These are phyloP conservation scores for Pythium graminicola DNA, from an alignment of 352 stramenopile species.

Conservation along the genomic window DNA sequence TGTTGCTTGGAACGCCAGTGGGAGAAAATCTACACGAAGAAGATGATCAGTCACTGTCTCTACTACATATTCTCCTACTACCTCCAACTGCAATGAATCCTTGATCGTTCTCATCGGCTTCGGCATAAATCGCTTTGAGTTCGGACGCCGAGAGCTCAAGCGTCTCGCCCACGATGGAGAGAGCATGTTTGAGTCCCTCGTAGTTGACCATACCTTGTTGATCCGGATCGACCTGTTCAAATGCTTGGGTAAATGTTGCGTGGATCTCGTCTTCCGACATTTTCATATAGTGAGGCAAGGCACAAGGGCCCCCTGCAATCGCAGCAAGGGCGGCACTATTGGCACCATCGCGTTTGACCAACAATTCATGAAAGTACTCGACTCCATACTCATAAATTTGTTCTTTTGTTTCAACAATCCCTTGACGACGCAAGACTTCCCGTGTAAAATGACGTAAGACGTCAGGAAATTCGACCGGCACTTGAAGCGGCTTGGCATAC, in stretches of 20 bases:
- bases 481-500: slow-evolving; percentile 75
- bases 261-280: slow-evolving; percentile 53
- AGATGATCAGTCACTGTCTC: too few relatives aligned
- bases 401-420: slow-evolving; percentile 72
- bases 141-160: slow-evolving; percentile 54
- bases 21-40: slow-evolving; percentile 33
- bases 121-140: slow-evolving; percentile 50
- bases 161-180: slow-evolving; percentile 37
- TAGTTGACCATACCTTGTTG: slow-evolving; percentile 35
- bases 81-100: slow-evolving; percentile 39
- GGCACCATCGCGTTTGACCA: slow-evolving; percentile 31
- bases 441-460: slow-evolving; percentile 70
- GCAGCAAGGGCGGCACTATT: slow-evolving; percentile 12
- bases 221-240: slow-evolving; percentile 39
- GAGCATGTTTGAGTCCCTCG: slow-evolving; percentile 38
- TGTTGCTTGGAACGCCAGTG: slow-evolving; percentile 39
- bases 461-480: slow-evolving; percentile 66
- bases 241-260: slow-evolving; percentile 32
- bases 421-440: slow-evolving; percentile 77
- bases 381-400: slow-evolving; percentile 69
- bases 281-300: slow-evolving; percentile 44
- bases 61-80: too few relatives aligned
- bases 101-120: slow-evolving; percentile 61
- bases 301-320: neutral
- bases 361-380: slow-evolving; percentile 65